Evolutionary conservation across 495 filamentous ascomycete genomes (phyloP).

Genomic region (Penicillium cosmopolitanum): DNA sequence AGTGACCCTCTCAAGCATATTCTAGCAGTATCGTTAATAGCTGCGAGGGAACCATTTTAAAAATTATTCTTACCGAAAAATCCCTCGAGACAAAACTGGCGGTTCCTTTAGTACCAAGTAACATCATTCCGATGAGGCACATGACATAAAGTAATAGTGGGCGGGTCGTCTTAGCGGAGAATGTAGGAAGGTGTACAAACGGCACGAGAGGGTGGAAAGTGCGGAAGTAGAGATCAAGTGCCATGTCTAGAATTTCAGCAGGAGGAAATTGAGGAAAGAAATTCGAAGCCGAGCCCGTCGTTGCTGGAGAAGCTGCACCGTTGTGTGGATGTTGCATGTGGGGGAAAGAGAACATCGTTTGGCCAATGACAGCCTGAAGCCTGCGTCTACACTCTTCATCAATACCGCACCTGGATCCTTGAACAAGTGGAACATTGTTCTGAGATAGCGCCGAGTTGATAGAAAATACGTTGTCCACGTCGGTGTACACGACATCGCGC

Average conservation of each 20-base stretch:
- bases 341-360: conserved; percentile 20
- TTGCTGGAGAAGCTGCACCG: conserved; percentile 28
- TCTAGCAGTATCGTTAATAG: conserved; percentile 29
- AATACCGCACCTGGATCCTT: conserved; percentile 50
- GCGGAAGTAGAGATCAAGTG: conserved; percentile 57
- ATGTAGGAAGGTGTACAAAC: conserved; percentile 55
- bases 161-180: conserved; percentile 49
- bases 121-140: conserved; percentile 56
- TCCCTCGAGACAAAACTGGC: conserved; percentile 50
- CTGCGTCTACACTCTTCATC: conserved; percentile 53
- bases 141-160: conserved; percentile 50
- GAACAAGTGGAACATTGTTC: conserved; percentile 28
- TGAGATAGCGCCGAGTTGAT: conserved; percentile 25
- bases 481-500: conserved; percentile 47
- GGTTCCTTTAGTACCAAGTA: conserved; percentile 53
- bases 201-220: conserved; percentile 55
- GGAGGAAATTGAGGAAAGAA: conserved; percentile 47
- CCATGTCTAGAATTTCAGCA: conserved; percentile 58
- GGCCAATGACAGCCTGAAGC: conserved; percentile 44
- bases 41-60: background rate
- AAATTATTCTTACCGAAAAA: conserved; percentile 41
- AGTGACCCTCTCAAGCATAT: conserved; percentile 45
- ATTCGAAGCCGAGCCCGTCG: conserved; percentile 27
- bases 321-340: conserved; percentile 32
- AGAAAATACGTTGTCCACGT: conserved; percentile 51